phyloP scores from a whole-genome alignment of 768 basidiomycete species.

The Leccinum broughii region DNA sequence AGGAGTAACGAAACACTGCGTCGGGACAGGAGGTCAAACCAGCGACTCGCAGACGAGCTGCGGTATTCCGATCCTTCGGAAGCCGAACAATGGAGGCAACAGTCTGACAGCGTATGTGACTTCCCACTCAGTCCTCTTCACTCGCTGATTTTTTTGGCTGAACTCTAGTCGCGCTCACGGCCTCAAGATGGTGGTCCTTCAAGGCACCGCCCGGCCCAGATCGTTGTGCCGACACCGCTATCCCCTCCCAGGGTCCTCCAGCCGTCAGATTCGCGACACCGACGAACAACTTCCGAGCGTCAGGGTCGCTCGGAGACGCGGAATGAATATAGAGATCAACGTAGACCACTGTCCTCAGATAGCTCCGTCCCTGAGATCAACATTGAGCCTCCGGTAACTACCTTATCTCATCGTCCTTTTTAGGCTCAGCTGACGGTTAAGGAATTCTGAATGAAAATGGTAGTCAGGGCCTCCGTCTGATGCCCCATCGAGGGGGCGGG shows the following conservation, averaged over 20 bases:
- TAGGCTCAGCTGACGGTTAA: slow-evolving; percentile 16
- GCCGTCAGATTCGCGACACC: slow-evolving; percentile 15
- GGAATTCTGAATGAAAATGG: slow-evolving; percentile 6
- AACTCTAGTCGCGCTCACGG: slow-evolving; percentile 21
- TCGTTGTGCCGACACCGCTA: slow-evolving; percentile 28
- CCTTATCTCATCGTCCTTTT: slow-evolving; percentile 5
- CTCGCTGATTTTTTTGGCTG: neutral
- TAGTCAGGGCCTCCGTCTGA: slow-evolving; percentile 35
- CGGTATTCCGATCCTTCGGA: slow-evolving; percentile 35
- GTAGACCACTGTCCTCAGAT: slow-evolving; percentile 31
- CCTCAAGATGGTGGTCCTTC: slow-evolving; percentile 10
- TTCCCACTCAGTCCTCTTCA: neutral
- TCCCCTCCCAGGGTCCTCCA: slow-evolving; percentile 26
- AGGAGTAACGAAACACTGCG: slow-evolving; percentile 19
- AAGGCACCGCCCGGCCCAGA: slow-evolving; percentile 19
- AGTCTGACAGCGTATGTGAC: slow-evolving; percentile 21
- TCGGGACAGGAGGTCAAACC: slow-evolving; percentile 25
- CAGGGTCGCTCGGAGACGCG: slow-evolving; percentile 25
- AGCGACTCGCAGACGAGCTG: slow-evolving; percentile 36
- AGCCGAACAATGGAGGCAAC: slow-evolving; percentile 34
- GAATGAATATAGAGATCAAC: slow-evolving; percentile 21
- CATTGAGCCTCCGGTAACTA: slow-evolving; percentile 33
- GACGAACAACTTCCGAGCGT: slow-evolving; percentile 25
- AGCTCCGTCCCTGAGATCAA: slow-evolving; percentile 37
- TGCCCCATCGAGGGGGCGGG: slow-evolving; percentile 31